Conservation (phyloP, 768 basidiomycete species). For the Trametes villosa region DNA sequence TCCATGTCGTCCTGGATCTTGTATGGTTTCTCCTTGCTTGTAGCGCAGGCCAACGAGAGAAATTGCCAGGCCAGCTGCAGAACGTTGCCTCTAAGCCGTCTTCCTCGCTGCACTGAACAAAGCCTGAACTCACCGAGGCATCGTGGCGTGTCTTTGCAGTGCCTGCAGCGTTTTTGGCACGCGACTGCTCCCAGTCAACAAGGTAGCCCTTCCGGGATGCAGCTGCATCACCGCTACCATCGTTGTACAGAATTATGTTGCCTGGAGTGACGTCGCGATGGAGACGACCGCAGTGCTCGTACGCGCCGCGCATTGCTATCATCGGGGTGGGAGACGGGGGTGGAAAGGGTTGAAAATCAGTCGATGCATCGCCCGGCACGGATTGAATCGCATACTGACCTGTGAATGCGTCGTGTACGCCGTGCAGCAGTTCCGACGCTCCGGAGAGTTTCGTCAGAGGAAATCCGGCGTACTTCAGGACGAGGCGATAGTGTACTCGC, state of each 20-base stretch:
- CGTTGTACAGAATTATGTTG: conserved; percentile 12
- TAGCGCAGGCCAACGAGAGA: neutral
- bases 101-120: neutral
- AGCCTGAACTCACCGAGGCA: neutral
- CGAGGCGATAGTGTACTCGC: neutral
- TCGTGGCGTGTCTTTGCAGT: neutral
- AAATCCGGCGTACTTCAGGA: neutral
- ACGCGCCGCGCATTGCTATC: neutral
- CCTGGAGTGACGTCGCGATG: conserved; percentile 11
- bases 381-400: neutral
- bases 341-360: neutral
- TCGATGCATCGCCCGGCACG: neutral
- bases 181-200: conserved; percentile 14
- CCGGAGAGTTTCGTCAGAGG: neutral
- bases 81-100: too few species aligned
- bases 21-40: neutral
- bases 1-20: conserved; percentile 15
- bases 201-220: neutral
- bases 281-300: neutral
- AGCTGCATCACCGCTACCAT: neutral
- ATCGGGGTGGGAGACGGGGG: neutral
- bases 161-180: too few species aligned
- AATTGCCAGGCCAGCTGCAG: conserved; percentile 4
- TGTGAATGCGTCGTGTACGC: neutral
- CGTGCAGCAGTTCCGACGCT: neutral